Conservation (phyloP, 2,329 filamentous ascomycete genomes). For the Alternaria triticina region DNA sequence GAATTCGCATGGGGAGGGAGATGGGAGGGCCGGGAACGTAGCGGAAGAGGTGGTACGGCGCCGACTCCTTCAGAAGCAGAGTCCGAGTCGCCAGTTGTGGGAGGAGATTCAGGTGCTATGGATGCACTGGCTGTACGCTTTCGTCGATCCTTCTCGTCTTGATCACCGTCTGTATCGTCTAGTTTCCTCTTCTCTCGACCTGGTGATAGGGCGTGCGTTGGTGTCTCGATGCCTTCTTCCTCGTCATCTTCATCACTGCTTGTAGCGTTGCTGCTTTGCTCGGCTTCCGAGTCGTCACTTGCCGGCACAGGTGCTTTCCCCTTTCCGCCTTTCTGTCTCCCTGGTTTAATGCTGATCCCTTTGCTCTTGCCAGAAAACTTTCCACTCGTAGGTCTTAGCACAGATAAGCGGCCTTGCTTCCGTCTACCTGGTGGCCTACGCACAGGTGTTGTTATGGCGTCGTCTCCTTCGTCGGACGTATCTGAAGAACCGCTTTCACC, state of each 20-base stretch:
- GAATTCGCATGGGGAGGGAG: background rate
- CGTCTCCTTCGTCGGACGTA: constrained; percentile 30
- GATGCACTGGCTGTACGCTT: constrained; percentile 38
- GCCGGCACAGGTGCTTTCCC: constrained; percentile 31
- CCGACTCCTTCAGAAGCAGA: constrained; percentile 19
- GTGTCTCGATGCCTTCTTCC: constrained; percentile 37
- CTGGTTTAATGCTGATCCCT: constrained; percentile 9
- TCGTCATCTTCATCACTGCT: constrained; percentile 33
- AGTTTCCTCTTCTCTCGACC: constrained; percentile 39
- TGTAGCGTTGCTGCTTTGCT: constrained; percentile 14
- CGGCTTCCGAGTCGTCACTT: constrained; percentile 18
- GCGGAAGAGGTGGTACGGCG: constrained; percentile 28
- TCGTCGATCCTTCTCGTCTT: constrained; percentile 26
- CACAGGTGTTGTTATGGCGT: constrained; percentile 26
- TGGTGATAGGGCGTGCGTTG: constrained; percentile 35
- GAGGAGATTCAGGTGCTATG: constrained; percentile 28
- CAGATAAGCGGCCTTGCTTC: constrained; percentile 42
- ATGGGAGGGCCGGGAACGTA: constrained; percentile 30
- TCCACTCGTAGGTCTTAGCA: constrained; percentile 43
- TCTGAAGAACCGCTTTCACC: constrained; percentile 32
- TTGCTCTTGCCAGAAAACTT: constrained; percentile 47
- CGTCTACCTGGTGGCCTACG: constrained; percentile 24
- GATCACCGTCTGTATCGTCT: constrained; percentile 14
- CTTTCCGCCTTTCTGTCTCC: constrained; percentile 28
- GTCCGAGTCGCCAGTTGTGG: constrained; percentile 19